phyloP scores from a whole-genome alignment of 139 green algal genomes.

The Chlamydomonas schloesseri region DNA sequence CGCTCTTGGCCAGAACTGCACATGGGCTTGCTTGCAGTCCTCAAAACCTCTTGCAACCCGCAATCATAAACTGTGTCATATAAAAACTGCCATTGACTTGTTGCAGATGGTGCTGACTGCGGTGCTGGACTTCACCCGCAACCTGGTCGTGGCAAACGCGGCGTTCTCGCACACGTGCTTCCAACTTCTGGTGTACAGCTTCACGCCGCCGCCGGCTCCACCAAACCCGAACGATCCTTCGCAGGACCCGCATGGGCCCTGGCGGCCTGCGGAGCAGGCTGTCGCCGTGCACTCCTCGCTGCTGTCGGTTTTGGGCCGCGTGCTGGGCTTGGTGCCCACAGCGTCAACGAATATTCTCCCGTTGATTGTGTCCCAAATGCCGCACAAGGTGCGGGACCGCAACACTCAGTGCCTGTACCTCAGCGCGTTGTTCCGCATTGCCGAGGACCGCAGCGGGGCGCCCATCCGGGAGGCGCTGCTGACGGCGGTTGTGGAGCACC shows the following conservation, averaged over 20 bases:
- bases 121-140: constrained; percentile 70
- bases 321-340: constrained; percentile 82
- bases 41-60: no score
- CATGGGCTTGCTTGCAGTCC: no score
- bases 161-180: constrained; percentile 76
- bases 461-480: constrained; percentile 77
- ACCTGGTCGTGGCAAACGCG: constrained; percentile 76
- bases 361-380: constrained; percentile 68
- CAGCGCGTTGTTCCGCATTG: constrained; percentile 66
- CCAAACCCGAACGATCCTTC: constrained; percentile 12
- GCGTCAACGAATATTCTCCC: constrained; percentile 67
- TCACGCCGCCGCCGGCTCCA: constrained; percentile 65
- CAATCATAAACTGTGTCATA: no score
- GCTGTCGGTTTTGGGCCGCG: constrained; percentile 52
- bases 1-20: no score
- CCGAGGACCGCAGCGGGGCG: constrained; percentile 65
- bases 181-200: constrained; percentile 72
- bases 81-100: no score
- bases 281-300: constrained; percentile 66
- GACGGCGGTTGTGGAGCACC: constrained; percentile 74
- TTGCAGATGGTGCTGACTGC: constrained; percentile 62
- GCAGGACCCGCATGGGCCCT: constrained; percentile 48
- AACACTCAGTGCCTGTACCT: constrained; percentile 84
- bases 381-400: constrained; percentile 78
- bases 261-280: constrained; percentile 55